Percentiles rank a stretch among this genome's conserved stretches.
These are phyloP conservation scores for Bipolaris zeicola DNA, from an alignment of 2,329 filamentous ascomycete genomes.

Conservation along the genomic window DNA sequence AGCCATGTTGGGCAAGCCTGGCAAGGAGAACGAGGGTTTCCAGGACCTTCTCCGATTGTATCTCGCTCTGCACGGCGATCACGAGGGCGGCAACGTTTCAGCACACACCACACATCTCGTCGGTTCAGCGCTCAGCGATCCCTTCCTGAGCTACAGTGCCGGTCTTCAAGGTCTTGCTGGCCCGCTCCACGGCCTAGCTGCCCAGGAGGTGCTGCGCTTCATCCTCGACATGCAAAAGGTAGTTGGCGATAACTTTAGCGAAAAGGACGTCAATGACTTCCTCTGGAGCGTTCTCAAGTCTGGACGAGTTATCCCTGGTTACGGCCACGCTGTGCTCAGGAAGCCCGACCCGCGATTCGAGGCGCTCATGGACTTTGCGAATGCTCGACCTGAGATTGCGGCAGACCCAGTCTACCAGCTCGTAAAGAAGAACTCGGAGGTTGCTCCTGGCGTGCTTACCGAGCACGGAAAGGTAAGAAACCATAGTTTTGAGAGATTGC, in stretches of 20 bases:
- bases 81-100: constrained; percentile 97
- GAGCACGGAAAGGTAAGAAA: constrained; percentile 81
- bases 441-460: constrained; percentile 87
- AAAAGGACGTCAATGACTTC: constrained; percentile 84
- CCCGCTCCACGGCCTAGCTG: constrained; percentile 90
- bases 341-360: constrained; percentile 97
- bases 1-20: constrained; percentile 89
- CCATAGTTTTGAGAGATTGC: neutral
- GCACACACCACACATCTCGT: constrained; percentile 95
- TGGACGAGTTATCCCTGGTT: constrained; percentile 91
- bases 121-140: constrained; percentile 90
- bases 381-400: constrained; percentile 81
- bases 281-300: constrained; percentile 93
- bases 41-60: constrained; percentile 94
- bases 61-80: constrained; percentile 94
- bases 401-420: constrained; percentile 90
- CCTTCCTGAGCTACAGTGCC: constrained; percentile 94
- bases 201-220: constrained; percentile 96
- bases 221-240: constrained; percentile 93
- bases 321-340: constrained; percentile 92
- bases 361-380: constrained; percentile 94
- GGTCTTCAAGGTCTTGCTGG: constrained; percentile 94
- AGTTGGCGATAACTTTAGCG: constrained; percentile 77
- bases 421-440: constrained; percentile 88
- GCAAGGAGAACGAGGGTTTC: constrained; percentile 88